Evolutionary conservation across 2,329 filamentous ascomycete species (phyloP).

Genomic region (Rhynchosporium graminicola): DNA sequence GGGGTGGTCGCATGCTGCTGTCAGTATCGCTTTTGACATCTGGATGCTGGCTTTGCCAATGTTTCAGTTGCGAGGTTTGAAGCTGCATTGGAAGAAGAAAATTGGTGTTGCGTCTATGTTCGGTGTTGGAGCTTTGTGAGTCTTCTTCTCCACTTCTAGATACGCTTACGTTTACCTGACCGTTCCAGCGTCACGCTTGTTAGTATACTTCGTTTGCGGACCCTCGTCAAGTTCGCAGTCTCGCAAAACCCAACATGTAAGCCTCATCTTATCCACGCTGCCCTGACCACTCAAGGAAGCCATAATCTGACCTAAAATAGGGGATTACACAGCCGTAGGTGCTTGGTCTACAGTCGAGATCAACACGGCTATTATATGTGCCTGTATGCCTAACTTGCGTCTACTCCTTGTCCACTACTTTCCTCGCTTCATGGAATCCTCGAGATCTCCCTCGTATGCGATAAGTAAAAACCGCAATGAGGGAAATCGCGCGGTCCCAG

Average conservation of each 20-base stretch:
- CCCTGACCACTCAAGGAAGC: background rate
- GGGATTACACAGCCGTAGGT: slow-evolving; percentile 30
- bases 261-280: background rate
- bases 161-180: background rate
- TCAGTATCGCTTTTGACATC: slow-evolving; percentile 54
- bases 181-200: slow-evolving; percentile 33
- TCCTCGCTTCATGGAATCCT: slow-evolving; percentile 28
- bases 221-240: slow-evolving; percentile 31
- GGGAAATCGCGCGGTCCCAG: background rate
- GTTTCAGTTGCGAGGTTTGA: slow-evolving; percentile 46
- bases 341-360: slow-evolving; percentile 35
- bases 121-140: slow-evolving; percentile 31
- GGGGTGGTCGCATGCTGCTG: slow-evolving; percentile 53
- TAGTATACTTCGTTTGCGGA: slow-evolving; percentile 33
- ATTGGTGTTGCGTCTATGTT: slow-evolving; percentile 53
- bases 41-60: slow-evolving; percentile 55
- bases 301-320: background rate
- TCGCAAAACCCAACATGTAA: slow-evolving; percentile 30
- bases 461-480: background rate
- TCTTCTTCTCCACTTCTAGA: background rate
- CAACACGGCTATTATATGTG: slow-evolving; percentile 35
- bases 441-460: background rate
- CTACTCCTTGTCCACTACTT: slow-evolving; percentile 30
- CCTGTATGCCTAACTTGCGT: slow-evolving; percentile 34
- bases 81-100: slow-evolving; percentile 51